Evolutionary conservation across 2,329 filamentous ascomycete genomes (phyloP), one percentile per base, ranked within the genome.

Genomic region (Lecanicillium sp.): DNA sequence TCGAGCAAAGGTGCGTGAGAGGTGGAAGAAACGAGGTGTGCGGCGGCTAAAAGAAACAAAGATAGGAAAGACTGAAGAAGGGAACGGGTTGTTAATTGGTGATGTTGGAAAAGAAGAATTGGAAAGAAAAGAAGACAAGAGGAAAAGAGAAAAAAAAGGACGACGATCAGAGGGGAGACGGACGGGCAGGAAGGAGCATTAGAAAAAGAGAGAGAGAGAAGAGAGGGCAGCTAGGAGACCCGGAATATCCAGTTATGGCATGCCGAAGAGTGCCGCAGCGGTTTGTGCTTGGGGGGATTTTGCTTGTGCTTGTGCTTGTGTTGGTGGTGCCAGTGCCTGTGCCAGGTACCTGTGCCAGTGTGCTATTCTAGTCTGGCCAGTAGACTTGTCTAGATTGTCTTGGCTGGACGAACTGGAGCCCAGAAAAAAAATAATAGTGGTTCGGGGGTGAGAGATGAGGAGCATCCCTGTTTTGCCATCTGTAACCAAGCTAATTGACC

Each of bases 181-280:
- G 2, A 29, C 24, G 12, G 17, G 15, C 30, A 8, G 14, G 19
- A 11, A 26, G 17, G 33, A 36, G 30, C 20, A 37, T 26, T 17
- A 38, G n/a, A 43, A 3, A 19, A 41, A 47, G 15, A 29, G 30
- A 44, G 23, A 35, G 42, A 49, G 41, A 44, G 23, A 40, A 40
- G 15, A 24, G 32, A 17, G 12, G 32, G n/a, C 43, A 43, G 19
- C n/a, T 23, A 21, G 24, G 36, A 17, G 5, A 14, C n/a, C 21
- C 46, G 27, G 39, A 37, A 37, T 38, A 10, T 4, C 41, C 41
- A 26, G n/a, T 44, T 44, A 17, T 14, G 41, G 30, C 19, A 44
- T 44, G 20, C 41, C 41, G 41, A n/a, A n/a, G n/a, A 44, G 27
- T 29, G 29, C 27, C 14, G 17, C 30, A 32, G 29, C 15, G 29